Evolutionary conservation across 2,329 filamentous ascomycete genomes (phyloP).

Genomic region (Alternaria alternata): DNA sequence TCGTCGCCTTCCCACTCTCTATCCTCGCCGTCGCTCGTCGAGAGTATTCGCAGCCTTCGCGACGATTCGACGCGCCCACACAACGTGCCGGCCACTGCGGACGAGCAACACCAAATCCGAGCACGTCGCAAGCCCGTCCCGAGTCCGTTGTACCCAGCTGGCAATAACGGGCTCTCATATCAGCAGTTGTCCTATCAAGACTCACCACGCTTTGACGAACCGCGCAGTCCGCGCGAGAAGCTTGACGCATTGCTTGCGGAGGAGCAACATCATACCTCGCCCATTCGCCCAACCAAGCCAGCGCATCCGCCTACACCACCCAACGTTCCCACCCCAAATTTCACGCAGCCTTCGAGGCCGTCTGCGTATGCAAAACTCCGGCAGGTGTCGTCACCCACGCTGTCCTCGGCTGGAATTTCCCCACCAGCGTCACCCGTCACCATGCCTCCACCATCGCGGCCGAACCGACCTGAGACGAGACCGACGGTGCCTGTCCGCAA

Average conservation of each 20-base stretch:
- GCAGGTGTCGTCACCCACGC: conserved; percentile 47
- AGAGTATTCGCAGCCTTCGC: conserved; percentile 43
- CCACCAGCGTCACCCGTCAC: conserved; percentile 47
- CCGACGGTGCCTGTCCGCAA: conserved; percentile 66
- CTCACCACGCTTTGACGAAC: conserved; percentile 46
- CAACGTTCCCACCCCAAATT: conserved; percentile 21
- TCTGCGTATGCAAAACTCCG: conserved; percentile 46
- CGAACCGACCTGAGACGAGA: conserved; percentile 44
- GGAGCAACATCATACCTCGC: conserved; percentile 31
- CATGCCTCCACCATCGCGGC: conserved; percentile 49
- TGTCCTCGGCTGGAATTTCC: conserved; percentile 40
- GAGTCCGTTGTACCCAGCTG: conserved; percentile 37
- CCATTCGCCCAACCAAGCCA: conserved; percentile 25
- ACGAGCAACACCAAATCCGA: conserved; percentile 24
- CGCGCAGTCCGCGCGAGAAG: conserved; percentile 50
- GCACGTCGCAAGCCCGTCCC: conserved; percentile 36
- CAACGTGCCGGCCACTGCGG: conserved; percentile 26
- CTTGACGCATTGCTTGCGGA: conserved; percentile 50
- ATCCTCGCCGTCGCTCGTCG: conserved; percentile 37
- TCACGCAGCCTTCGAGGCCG: conserved; percentile 29
- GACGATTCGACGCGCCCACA: conserved; percentile 35
- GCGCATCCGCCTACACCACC: conserved; percentile 18
- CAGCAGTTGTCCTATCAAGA: conserved; percentile 37
- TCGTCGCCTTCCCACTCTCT: conserved; percentile 17
- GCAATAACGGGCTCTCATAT: conserved; percentile 17